These are phyloP conservation scores for Pseudocercospora pini-densiflorae DNA, from an alignment of 2,329 filamentous ascomycete species.

Conservation along the genomic window DNA sequence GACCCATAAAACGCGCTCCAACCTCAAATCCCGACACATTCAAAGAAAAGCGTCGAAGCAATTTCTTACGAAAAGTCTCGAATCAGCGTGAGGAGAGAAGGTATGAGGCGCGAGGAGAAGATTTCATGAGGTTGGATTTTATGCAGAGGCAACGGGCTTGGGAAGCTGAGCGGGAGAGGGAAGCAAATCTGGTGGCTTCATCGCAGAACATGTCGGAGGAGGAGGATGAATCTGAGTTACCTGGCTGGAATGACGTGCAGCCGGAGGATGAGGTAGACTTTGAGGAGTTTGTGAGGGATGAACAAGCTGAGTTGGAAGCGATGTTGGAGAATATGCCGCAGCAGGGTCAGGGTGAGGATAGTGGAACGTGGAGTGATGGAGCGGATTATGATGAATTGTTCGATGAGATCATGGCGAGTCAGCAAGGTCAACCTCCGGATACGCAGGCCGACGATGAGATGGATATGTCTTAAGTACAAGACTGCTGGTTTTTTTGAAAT, in stretches of 20 bases:
- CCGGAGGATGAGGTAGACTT: constrained; percentile 40
- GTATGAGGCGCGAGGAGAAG: constrained; percentile 52
- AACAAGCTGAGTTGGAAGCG: constrained; percentile 52
- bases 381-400: constrained; percentile 65
- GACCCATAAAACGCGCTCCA: constrained; percentile 66
- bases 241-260: constrained; percentile 14
- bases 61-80: constrained; percentile 68
- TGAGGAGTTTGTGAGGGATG: constrained; percentile 45
- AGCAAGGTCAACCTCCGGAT: constrained; percentile 41
- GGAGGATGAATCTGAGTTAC: constrained; percentile 29
- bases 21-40: constrained; percentile 63
- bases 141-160: constrained; percentile 48
- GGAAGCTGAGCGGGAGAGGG: constrained; percentile 49
- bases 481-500: constrained; percentile 8
- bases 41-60: constrained; percentile 66
- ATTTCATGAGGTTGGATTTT: constrained; percentile 56
- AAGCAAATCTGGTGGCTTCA: constrained; percentile 41
- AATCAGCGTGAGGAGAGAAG: constrained; percentile 51
- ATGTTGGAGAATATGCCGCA: constrained; percentile 50
- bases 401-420: constrained; percentile 62
- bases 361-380: constrained; percentile 4
- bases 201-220: constrained; percentile 32
- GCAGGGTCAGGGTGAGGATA: not conserved
- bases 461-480: constrained; percentile 31
- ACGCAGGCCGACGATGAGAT: constrained; percentile 43